phyloP scores from a whole-genome alignment of 306 rosid species.

The Rubus parviflorus region DNA sequence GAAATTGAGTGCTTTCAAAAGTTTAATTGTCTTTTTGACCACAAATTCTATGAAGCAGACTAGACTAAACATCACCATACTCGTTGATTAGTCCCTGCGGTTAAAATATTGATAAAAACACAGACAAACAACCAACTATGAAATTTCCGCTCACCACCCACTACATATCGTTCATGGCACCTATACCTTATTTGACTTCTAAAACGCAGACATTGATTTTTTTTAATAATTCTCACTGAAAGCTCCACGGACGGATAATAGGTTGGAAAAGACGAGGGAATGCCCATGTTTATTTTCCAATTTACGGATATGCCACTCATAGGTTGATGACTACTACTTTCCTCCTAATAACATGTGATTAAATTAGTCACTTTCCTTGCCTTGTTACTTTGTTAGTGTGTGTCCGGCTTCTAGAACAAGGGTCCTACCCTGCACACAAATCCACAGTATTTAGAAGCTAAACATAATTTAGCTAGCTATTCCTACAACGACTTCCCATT shows the following conservation, averaged over 20 bases:
- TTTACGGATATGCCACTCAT: background rate
- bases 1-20: constrained; percentile 4
- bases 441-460: no score
- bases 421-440: background rate
- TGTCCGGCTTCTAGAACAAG: constrained; percentile 3
- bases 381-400: background rate
- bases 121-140: background rate
- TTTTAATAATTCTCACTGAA: background rate
- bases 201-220: background rate
- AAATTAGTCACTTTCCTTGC: background rate
- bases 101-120: background rate
- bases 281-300: background rate
- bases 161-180: background rate
- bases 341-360: background rate
- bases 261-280: background rate
- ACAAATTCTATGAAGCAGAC: background rate
- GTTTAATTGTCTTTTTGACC: background rate
- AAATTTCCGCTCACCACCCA: constrained; percentile 12
- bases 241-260: background rate
- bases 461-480: background rate
- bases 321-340: background rate
- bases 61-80: background rate
- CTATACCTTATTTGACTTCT: background rate
- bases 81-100: background rate
- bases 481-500: background rate